Evolutionary conservation across 192 early-diverging fungal genomes (phyloP).

Genomic region (Podochytrium sp.): DNA sequence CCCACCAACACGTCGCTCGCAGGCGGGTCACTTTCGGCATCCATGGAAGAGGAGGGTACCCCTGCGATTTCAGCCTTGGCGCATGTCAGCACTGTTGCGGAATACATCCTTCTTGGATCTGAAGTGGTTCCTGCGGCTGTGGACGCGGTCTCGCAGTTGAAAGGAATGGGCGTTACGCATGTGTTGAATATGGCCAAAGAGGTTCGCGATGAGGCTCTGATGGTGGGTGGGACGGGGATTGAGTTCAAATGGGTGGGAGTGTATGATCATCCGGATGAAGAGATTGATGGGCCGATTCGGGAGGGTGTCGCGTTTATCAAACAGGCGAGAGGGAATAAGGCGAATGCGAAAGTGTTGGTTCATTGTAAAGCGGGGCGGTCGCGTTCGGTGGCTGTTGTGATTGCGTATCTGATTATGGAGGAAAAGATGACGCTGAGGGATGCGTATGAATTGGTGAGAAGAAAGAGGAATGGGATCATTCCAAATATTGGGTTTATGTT

Average conservation of each 20-base stretch:
- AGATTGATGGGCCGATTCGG: constrained; percentile 64
- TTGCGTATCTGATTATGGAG: constrained; percentile 68
- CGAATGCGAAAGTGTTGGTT: constrained; percentile 61
- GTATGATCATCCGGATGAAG: constrained; percentile 71
- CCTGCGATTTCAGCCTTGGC: background rate
- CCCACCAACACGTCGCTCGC: constrained; percentile 31
- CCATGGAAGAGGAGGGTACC: background rate
- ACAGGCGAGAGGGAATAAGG: constrained; percentile 40
- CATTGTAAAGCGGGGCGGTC: constrained; percentile 80
- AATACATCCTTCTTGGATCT: constrained; percentile 66
- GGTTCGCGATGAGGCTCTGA: constrained; percentile 48
- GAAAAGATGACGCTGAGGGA: constrained; percentile 64
- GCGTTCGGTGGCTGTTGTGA: constrained; percentile 68
- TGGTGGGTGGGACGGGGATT: constrained; percentile 44
- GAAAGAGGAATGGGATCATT: constrained; percentile 66
- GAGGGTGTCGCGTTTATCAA: constrained; percentile 71
- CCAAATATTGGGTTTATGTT: constrained; percentile 81
- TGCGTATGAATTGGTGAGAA: constrained; percentile 70
- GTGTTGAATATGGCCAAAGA: constrained; percentile 80
- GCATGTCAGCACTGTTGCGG: constrained; percentile 44
- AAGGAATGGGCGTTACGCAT: constrained; percentile 57
- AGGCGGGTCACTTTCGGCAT: constrained; percentile 2
- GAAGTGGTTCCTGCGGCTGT: constrained; percentile 57
- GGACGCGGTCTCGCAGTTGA: constrained; percentile 58
- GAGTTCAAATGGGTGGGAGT: constrained; percentile 44